phyloP scores from a whole-genome alignment of 805 yeast genomes.

The Candida adriatica region DNA sequence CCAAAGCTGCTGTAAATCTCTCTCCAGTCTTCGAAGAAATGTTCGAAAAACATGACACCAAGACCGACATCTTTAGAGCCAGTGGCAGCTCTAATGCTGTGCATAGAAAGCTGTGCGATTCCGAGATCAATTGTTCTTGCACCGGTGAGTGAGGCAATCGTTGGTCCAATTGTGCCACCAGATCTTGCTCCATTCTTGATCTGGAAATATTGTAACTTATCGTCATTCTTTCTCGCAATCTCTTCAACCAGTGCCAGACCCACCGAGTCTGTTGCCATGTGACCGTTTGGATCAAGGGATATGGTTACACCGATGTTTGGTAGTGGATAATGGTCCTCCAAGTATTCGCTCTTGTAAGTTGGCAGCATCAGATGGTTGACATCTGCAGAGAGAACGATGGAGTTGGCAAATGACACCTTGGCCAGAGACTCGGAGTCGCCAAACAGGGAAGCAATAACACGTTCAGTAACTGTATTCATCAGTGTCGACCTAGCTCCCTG shows the following conservation, averaged over 20 bases:
- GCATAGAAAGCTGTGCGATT: constrained; percentile 81
- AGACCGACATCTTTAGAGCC: constrained; percentile 75
- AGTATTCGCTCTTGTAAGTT: constrained; percentile 58
- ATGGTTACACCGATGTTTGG: constrained; percentile 73
- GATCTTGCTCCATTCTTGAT: constrained; percentile 79
- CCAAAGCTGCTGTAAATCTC: constrained; percentile 45
- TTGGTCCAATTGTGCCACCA: constrained; percentile 87
- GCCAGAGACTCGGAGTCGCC: constrained; percentile 20
- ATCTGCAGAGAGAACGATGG: constrained; percentile 77
- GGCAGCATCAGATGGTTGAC: constrained; percentile 82
- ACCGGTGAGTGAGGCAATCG: constrained; percentile 55
- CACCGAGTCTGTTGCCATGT: constrained; percentile 76
- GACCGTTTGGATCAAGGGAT: constrained; percentile 71
- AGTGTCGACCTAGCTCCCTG: constrained; percentile 81
- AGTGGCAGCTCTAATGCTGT: constrained; percentile 73
- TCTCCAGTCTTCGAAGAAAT: constrained; percentile 66
- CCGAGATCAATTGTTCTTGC: constrained; percentile 78
- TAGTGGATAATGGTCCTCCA: constrained; percentile 72
- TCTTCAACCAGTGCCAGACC: constrained; percentile 67
- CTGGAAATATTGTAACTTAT: constrained; percentile 73
- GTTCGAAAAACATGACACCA: constrained; percentile 64
- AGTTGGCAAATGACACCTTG: constrained; percentile 55
- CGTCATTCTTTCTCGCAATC: constrained; percentile 58
- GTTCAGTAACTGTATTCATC: constrained; percentile 54
- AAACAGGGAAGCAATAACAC: constrained; percentile 34